Evolutionary conservation across 345 rosid species (phyloP), one percentile per base, ranked within the genome.

Genomic region (Populus pruinosa): DNA sequence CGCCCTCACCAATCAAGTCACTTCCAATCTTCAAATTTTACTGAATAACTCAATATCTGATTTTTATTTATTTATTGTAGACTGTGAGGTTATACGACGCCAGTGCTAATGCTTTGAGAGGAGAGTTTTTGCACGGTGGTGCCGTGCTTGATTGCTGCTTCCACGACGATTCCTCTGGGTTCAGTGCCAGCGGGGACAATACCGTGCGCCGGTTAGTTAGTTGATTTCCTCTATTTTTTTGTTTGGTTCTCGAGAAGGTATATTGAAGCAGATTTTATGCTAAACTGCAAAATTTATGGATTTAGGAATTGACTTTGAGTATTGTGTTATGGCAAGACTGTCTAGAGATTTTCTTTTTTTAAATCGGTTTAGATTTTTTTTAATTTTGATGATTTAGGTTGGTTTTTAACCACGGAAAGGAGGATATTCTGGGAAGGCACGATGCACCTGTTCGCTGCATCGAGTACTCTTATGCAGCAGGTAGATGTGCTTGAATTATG

Each of bases 121-220:
- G 99, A n/a, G 96, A 92, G 86, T 95, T 95, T 84, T 83, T 87
- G 83, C 98, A 93, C 82, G 97, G 97, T 7, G 99, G 98, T 0
- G 84, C 99, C 6, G 97, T 95, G 16, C 96, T 95, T 9, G 99
- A 95, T 71, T 95, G 99, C 84, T 95, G 99, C 84, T 93, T 95
- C 85, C 98, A 95, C 67, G 99, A 95, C 33, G 99, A 95, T 70
- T 92, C 99, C 36, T 95, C 98, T 55, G 98, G 98, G 0, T 95
- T 95, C 73, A 95, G 99, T 76, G 99, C 90, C 62, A 77, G 94
- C 38, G 87, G 90, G 23, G 99, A 95, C 79, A 63, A 83, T 72
- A 87, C 90, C 35, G 98, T 95, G 18, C 82, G 98, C 71, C 80
- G 98, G 99, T 92, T 23, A 70, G 87, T 83, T 11, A 7, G 25